Evolutionary conservation across 768 basidiomycete genomes (phyloP).

Genomic region (Boletellus emodensis): DNA sequence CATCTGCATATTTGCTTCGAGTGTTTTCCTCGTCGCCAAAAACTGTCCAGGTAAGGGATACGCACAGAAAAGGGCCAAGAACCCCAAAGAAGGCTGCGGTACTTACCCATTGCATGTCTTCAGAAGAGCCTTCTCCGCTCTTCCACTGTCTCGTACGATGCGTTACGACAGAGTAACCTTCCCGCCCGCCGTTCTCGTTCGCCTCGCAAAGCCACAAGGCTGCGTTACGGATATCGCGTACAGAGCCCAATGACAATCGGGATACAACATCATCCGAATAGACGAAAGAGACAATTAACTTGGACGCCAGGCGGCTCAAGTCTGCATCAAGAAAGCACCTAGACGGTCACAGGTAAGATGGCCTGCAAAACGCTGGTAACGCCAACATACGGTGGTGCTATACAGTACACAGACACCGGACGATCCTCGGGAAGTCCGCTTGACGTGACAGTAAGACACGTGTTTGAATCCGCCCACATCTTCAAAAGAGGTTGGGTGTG

Average conservation of each 20-base stretch:
- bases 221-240: slow-evolving; percentile 71
- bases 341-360: slow-evolving; percentile 1
- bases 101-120: slow-evolving; percentile 52
- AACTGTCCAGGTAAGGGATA: slow-evolving; percentile 44
- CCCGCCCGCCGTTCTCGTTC: slow-evolving; percentile 39
- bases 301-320: slow-evolving; percentile 55
- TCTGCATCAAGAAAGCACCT: slow-evolving; percentile 62
- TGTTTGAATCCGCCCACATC: slow-evolving; percentile 86
- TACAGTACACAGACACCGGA: slow-evolving; percentile 69
- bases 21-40: slow-evolving; percentile 73
- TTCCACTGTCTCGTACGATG: slow-evolving; percentile 57
- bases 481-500: slow-evolving; percentile 24
- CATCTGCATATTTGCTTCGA: slow-evolving; percentile 81
- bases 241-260: slow-evolving; percentile 70
- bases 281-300: slow-evolving; percentile 71
- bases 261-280: slow-evolving; percentile 82
- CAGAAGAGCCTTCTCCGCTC: slow-evolving; percentile 50
- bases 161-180: slow-evolving; percentile 40
- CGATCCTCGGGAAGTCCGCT: slow-evolving; percentile 69
- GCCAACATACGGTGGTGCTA: slow-evolving; percentile 68
- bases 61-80: background rate
- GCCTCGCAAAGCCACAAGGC: slow-evolving; percentile 80
- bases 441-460: slow-evolving; percentile 61
- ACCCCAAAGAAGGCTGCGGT: background rate
- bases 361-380: background rate